Base-by-base conservation (phyloP, 78 protist genomes). In the slime mould (Dictyostelium discoideum) region DNA sequence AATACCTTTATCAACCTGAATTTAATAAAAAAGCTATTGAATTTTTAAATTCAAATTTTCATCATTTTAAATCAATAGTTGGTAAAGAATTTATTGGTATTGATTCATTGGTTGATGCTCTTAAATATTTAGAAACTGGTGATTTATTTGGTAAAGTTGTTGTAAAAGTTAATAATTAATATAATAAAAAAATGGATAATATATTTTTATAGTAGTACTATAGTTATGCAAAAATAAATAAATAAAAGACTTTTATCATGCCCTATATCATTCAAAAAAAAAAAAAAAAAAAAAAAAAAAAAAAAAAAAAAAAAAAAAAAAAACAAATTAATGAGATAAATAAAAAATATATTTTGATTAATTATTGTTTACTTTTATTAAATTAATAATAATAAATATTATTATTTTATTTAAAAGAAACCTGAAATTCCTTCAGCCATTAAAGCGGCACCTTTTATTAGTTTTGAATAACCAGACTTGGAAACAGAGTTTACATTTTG, bases 41-140 rank as follows among this genome's bases (percentile, higher is more conserved):
- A 18, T 87, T 22, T 50, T 5, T 87, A 6, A 42, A 24, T n/a
- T 24, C 32, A 3, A 32, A 77, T 13, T 37, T 86, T 1, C 20
- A 63, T 6, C 4, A 22, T 10, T 87, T 40, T 73, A 57, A 67
- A 65, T 80, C 82, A 2, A 80, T 88, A 1, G 63, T 88, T 80
- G 93, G 93, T 8, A 78, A 81, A 24, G 65, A 16, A 42, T 88
- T 80, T 84, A 42, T 65, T 39, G 93, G 93, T 13, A 80, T 88
- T 11, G 93, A 88, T 18, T 14, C 22, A 20, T 3, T 37, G 2
- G 2, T 29, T n/a, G 46, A 24, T 24, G 86, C 93, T 29, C 29
- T 32, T 3, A 42, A 88, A 44, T 88, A 65, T 46, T 57, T 80
- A 11, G 32, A 57, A 37, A n/a, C 24, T 2, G 7, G 20, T 5